Conservation (phyloP, 2,329 filamentous ascomycete species). For the Fusarium bactridioides region DNA sequence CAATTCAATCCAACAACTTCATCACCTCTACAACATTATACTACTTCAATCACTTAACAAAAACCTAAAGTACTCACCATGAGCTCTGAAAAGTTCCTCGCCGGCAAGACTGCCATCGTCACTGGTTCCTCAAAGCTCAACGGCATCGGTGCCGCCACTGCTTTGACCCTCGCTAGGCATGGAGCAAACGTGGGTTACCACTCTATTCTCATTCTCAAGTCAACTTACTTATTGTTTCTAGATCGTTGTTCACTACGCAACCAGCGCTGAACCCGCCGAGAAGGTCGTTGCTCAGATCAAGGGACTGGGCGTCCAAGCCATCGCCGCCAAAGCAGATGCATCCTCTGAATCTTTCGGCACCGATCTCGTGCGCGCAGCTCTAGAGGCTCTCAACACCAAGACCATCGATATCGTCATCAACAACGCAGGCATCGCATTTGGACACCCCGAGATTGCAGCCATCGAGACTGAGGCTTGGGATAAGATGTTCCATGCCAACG, state of each 20-base stretch:
- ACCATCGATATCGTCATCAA: neutral
- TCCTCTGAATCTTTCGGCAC: neutral
- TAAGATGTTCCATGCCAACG: slow-evolving; percentile 16
- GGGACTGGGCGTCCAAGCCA: neutral
- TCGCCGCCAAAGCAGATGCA: neutral
- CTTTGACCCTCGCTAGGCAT: neutral
- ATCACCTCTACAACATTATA: neutral
- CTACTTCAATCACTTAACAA: neutral
- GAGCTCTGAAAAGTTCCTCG: slow-evolving; percentile 34
- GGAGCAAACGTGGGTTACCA: neutral
- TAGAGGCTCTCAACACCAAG: neutral
- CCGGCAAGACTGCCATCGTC: slow-evolving; percentile 39
- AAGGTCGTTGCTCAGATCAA: neutral
- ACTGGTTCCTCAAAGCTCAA: slow-evolving; percentile 28
- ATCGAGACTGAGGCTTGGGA: neutral
- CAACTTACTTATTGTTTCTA: fast-evolving
- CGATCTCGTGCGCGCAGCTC: neutral
- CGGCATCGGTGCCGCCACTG: slow-evolving; percentile 1
- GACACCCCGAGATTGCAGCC: slow-evolving; percentile 27
- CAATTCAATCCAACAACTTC: neutral
- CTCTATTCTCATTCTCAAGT: fast-evolving
- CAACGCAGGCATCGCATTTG: slow-evolving; percentile 10
- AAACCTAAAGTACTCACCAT: neutral
- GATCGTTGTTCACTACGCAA: slow-evolving; percentile 5
- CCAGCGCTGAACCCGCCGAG: neutral